Conservation (phyloP, 1,284 basidiomycete species). For the Leccinum pseudoinsigne region DNA sequence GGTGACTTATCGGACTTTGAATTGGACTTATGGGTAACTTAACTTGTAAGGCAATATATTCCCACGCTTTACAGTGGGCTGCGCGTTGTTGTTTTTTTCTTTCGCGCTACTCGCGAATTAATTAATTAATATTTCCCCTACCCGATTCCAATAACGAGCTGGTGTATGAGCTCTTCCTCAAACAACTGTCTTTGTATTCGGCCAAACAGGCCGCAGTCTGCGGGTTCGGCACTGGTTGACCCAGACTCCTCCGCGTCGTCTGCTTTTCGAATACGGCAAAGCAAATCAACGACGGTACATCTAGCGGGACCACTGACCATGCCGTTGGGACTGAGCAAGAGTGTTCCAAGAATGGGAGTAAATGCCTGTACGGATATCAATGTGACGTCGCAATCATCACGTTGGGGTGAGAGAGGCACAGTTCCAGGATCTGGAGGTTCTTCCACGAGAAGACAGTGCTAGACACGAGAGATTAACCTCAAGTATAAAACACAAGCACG, state of each 20-base stretch:
- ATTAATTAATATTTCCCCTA: too few relatives aligned
- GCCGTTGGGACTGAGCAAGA: conserved; percentile 82
- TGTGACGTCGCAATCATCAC: conserved; percentile 36
- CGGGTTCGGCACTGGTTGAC: conserved; percentile 27
- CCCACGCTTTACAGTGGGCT: too few relatives aligned
- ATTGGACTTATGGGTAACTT: too few relatives aligned
- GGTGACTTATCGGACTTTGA: too few relatives aligned
- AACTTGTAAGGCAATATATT: too few relatives aligned
- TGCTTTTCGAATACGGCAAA: conserved; percentile 60
- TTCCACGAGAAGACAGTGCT: conserved; percentile 63
- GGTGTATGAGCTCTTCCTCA: conserved; percentile 77
- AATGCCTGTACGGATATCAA: conserved; percentile 82
- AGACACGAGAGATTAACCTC: conserved; percentile 7
- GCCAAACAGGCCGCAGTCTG: conserved; percentile 50
- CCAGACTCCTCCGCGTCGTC: conserved; percentile 38
- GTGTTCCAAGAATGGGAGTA: conserved; percentile 87
- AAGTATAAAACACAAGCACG: conserved; percentile 28
- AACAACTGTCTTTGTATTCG: conserved; percentile 60
- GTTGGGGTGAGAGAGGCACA: conserved; percentile 14
- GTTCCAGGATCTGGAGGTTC: conserved; percentile 35
- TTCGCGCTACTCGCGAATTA: too few relatives aligned
- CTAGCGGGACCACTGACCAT: conserved; percentile 76
- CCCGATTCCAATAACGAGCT: conserved; percentile 88
- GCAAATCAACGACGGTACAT: conserved; percentile 75
- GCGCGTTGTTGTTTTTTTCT: too few relatives aligned